Evolutionary conservation across 768 basidiomycete genomes (phyloP), one percentile per base, ranked within the genome.

Genomic region (Symmetrospora coprosmae): DNA sequence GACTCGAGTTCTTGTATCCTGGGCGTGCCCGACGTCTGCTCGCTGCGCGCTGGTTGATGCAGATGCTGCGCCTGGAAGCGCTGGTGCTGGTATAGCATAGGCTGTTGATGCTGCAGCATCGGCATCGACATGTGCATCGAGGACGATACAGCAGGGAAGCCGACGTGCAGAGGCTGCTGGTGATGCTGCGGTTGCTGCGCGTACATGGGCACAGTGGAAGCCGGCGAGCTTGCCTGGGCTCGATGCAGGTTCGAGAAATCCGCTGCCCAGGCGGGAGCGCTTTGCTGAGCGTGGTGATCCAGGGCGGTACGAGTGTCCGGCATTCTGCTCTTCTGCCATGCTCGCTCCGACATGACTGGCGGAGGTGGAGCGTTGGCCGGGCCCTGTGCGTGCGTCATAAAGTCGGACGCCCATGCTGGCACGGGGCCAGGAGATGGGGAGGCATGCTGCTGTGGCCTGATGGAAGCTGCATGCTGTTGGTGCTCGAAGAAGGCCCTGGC

Each of bases 191-290:
- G 34, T n/a, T 4, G 47, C 6, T 53, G 27, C 13, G 14, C 11
- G n/a, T 55, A 50, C 11, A 27, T 27, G 16, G 31, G 16, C 48
- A 9, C 17, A 19, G 30, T 17, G 45, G 9, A 11, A 21, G 45
- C 19, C 5, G 19, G 25, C 48, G 14, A 6, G 31, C 48, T 14
- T 50, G 17, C 7, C 11, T 30, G 48, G 30, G 48, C 48, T 50
- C 11, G 48, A 30, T 50, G 19, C 61, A 66, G 33, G 60, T 59
- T 21, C 51, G 47, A 14, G 31, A 69, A 69, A 14, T 66, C 64
- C 14, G 53, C 43, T 1, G 65, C 68, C 68, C 68, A 69, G 1
- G 61, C 63, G 11, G 65, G 67, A 1, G 53, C 49, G n/a, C n/a
- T n/a, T n/a, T n/a, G n/a, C n/a, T n/a, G n/a, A n/a, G n/a, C n/a